phyloP scores from a whole-genome alignment of 345 rosid species.

The Gossypium sturtianum region DNA sequence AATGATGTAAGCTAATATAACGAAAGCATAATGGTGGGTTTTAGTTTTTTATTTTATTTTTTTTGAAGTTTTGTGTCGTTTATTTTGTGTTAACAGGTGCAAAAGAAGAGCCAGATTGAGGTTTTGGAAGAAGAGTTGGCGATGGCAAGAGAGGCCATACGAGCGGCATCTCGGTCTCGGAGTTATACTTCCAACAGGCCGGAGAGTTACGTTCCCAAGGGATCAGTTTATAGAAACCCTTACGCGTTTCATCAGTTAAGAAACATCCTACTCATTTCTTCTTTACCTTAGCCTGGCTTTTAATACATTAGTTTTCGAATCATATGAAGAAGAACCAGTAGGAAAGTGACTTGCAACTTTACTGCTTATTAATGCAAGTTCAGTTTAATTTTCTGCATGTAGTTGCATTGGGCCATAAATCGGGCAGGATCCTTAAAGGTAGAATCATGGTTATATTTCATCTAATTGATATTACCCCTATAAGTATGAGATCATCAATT shows the following conservation, averaged over 20 bases:
- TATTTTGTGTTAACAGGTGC: neutral
- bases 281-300: neutral
- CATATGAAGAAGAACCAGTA: neutral
- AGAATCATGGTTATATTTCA: neutral
- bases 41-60: neutral
- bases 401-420: neutral
- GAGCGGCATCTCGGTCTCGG: slow-evolving; percentile 30
- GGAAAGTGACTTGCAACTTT: neutral
- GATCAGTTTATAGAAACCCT: slow-evolving; percentile 8
- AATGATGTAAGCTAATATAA: neutral
- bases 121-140: slow-evolving; percentile 55
- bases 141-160: slow-evolving; percentile 57
- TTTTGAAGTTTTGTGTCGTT: neutral
- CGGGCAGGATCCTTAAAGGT: neutral
- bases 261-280: neutral
- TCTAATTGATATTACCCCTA: neutral
- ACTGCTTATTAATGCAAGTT: neutral
- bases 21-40: neutral
- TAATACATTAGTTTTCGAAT: neutral
- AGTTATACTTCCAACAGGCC: neutral
- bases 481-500: neutral
- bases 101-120: slow-evolving; percentile 23
- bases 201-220: neutral
- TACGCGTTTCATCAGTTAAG: slow-evolving; percentile 11
- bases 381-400: neutral